A percentile compares a stretch with the other conserved stretches of the same genome.
Evolutionary conservation across 2,329 filamentous ascomycete genomes (phyloP).

Genomic region (Aspergillus sergii): DNA sequence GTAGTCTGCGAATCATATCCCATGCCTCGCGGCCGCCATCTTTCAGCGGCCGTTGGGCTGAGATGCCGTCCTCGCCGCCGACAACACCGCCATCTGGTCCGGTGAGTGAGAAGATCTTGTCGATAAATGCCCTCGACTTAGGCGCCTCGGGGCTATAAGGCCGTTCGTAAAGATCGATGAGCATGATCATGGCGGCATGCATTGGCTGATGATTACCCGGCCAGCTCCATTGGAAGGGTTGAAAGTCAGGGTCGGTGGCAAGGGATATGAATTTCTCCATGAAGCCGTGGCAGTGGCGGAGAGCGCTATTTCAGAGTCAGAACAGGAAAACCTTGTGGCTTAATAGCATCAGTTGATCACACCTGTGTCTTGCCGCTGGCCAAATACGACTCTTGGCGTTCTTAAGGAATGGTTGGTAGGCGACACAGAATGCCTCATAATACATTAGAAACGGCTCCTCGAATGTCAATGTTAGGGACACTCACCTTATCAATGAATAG

Average conservation of each 20-base stretch:
- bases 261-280: constrained; percentile 54
- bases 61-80: constrained; percentile 48
- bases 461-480: background rate
- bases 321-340: background rate
- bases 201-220: constrained; percentile 38
- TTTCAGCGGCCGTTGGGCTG: constrained; percentile 46
- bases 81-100: constrained; percentile 50
- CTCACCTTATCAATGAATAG: constrained; percentile 49
- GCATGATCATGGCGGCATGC: constrained; percentile 46
- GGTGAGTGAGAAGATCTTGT: constrained; percentile 49
- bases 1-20: constrained; percentile 51
- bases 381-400: constrained; percentile 52
- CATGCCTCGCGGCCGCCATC: constrained; percentile 53
- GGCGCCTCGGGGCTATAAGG: constrained; percentile 49
- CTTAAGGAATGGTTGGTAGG: constrained; percentile 52
- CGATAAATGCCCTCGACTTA: constrained; percentile 49
- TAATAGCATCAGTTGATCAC: constrained; percentile 6
- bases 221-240: constrained; percentile 54
- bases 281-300: constrained; percentile 51
- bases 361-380: constrained; percentile 50
- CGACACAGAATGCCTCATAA: constrained; percentile 46
- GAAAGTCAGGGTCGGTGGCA: constrained; percentile 49
- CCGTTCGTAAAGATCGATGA: constrained; percentile 52
- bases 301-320: constrained; percentile 36
- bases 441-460: background rate